Evolutionary conservation across 75 land plant species (phyloP), one percentile per base, ranked within the genome.

Genomic region (Chamaecyparis obtusa): DNA sequence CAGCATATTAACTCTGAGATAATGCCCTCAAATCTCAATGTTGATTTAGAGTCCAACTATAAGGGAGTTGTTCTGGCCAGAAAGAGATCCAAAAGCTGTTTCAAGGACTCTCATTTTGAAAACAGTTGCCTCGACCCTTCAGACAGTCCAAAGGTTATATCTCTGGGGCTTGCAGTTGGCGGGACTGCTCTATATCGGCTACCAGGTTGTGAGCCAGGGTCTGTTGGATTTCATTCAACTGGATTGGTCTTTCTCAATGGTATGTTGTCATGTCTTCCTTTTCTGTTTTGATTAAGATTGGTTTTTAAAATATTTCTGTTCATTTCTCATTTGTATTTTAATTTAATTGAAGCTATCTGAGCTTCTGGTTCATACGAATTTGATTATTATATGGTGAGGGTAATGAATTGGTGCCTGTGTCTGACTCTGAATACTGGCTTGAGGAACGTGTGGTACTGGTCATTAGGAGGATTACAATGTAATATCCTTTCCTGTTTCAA

Each of bases 211-310:
- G 94, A 93, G 44, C 91, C 83, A 1, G 96, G 94, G 11, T 96
- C 98, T 2, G 91, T 97, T 85, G 97, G 98, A 6, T 94, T 96
- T 93, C 89, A 90, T 72, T 96, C 99, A 33, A 87, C 92, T 64
- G 99, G 99, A 16, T 92, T 93, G 32, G 89, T 95, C 44, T 90
- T 85, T 87, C 90, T 95, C 75, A 94, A 96, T 72, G 99, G 99
- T 97, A 89, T 91, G 89, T 71, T 11, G 15, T 33, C 76, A 33
- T 74, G 36, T 74, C 76, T 32, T 33, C 2, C 11, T 3, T 74
- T 33, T 81, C 32, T 71, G 13, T 71, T 71, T 71, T 71, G 75
- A 71, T 71, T 71, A 32, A 32, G n/a, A 71, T 37, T 36, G 19
- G 35, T 4, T 76, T 76, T 35, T 71, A 71, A 71, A 32, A 14